Evolutionary conservation across 495 filamentous ascomycete species (phyloP), one percentile per base, ranked within the genome.

Genomic region (Lophiostoma macrostomum): DNA sequence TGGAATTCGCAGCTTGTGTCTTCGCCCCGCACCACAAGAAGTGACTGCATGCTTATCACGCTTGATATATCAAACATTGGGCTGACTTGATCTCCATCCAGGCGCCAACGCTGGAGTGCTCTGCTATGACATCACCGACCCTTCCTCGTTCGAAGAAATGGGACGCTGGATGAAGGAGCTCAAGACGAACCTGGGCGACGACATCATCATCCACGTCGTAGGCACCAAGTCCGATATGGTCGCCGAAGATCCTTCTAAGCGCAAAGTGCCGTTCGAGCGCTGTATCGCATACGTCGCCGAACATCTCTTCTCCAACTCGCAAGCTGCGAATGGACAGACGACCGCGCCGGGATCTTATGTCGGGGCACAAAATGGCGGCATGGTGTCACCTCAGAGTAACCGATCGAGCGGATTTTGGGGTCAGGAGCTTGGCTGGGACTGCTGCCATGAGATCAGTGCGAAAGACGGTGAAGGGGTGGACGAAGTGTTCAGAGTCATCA

Each of bases 401-500:
- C 80, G 89, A 29, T 87, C 81, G 55, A 85, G 80, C 29, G 88
- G 86, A 4, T 91, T 94, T 65, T 95, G 90, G 90, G 87, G 86
- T 1, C 87, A 93, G 63, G 90, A 96, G 61, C 83, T 88, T 6
- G 89, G 89, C 10, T 96, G 90, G 90, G 91, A 96, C 64, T 91
- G 88, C 56, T 96, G 91, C 63, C 91, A 97, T 70, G 91, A 98
- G 73, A 91, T 98, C 61, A 89, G 84, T 61, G 91, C 91, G 19
- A 88, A 90, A 74, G 88, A 87, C 65, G 93, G 93, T 14, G 91
- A 97, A 73, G 91, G 91, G 3, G 89, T 98, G 10, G 93, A 98
- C 44, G 93, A 98, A 73, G 91, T 98, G 0, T 98, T 98, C 60
- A 80, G 90, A 0, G 91, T 96, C 14, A 93, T 96, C 31, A 90